These are phyloP conservation scores for Apocynum venetum DNA, from an alignment of 257 asterid species.

Conservation along the genomic window DNA sequence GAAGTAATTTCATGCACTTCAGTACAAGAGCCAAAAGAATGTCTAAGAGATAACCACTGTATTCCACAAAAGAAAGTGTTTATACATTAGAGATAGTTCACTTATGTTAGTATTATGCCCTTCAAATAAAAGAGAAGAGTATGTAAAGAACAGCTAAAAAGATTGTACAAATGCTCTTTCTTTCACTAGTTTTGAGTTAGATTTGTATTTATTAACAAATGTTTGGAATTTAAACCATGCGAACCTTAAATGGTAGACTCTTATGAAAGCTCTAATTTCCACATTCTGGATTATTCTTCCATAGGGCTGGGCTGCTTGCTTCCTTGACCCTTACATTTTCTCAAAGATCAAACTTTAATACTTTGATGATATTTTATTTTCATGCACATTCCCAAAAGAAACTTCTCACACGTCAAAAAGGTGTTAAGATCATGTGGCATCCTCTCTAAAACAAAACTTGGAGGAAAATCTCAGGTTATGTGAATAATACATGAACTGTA, in stretches of 20 bases:
- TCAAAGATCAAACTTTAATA: too few species aligned
- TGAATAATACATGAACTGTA: too few species aligned
- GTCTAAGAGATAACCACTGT: neutral
- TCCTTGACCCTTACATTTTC: too few species aligned
- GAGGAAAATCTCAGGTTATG: too few species aligned
- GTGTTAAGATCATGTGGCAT: too few species aligned
- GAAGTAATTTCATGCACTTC: neutral
- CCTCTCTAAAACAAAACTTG: too few species aligned
- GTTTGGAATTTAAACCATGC: neutral
- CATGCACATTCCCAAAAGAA: too few species aligned
- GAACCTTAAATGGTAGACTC: neutral
- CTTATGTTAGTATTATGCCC: neutral
- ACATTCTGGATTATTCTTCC: neutral
- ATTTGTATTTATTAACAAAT: neutral
- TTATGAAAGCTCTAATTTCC: too few species aligned
- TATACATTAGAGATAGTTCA: neutral
- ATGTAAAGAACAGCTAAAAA: neutral
- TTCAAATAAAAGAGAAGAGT: neutral
- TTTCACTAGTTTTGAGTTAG: neutral
- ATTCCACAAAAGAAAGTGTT: neutral
- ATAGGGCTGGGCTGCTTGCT: neutral
- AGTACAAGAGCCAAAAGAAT: neutral
- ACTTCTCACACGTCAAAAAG: too few species aligned
- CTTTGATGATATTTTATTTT: neutral
- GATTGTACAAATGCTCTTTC: neutral